These are phyloP conservation scores for Groenewaldozyma tartarivorans DNA, from an alignment of 805 yeast genomes.

Conservation along the genomic window DNA sequence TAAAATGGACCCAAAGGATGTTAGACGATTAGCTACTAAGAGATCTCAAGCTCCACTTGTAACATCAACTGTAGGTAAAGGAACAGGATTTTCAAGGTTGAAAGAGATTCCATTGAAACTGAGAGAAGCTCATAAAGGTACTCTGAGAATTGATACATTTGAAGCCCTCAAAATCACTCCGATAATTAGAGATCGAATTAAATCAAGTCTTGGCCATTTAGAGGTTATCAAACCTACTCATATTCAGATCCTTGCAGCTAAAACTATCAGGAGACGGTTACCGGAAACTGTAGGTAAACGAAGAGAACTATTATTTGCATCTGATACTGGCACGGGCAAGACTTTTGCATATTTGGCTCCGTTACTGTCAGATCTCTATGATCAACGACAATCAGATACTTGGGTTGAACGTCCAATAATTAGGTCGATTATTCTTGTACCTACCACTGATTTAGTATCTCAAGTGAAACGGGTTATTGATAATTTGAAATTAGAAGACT, in stretches of 20 bases:
- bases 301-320: constrained; percentile 72
- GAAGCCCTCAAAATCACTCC: constrained; percentile 60
- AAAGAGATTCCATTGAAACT: constrained; percentile 19
- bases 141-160: constrained; percentile 52
- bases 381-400: constrained; percentile 33
- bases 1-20: not conserved
- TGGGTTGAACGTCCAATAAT: constrained; percentile 40
- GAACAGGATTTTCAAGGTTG: constrained; percentile 21
- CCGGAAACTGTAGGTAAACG: constrained; percentile 20
- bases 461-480: constrained; percentile 48
- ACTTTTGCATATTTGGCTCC: constrained; percentile 88
- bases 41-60: not conserved
- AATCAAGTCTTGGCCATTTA: constrained; percentile 34
- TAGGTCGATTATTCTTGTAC: constrained; percentile 68
- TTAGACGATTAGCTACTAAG: not conserved
- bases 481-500: constrained; percentile 7
- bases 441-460: constrained; percentile 79
- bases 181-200: constrained; percentile 47
- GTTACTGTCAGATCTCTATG: constrained; percentile 55
- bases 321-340: constrained; percentile 96
- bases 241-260: constrained; percentile 70
- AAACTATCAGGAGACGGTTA: constrained; percentile 37
- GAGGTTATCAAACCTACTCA: constrained; percentile 51
- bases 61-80: not conserved
- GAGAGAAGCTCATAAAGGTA: constrained; percentile 25